Evolutionary conservation across 257 asterid species (phyloP), one percentile per base, ranked within the genome.

Genomic region (Salvia rosmarinus): DNA sequence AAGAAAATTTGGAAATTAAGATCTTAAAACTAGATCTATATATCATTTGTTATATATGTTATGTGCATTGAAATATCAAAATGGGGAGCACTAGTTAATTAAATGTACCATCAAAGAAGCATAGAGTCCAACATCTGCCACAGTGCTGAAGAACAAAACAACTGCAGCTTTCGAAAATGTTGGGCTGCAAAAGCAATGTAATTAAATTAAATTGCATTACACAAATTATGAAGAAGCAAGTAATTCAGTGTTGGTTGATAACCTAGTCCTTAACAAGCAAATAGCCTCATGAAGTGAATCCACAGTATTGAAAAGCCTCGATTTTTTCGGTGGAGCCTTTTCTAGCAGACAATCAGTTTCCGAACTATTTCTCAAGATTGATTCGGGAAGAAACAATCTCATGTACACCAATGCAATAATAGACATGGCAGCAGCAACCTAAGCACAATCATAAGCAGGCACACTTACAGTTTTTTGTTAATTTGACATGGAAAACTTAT

Each of bases 101-200:
- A n/a, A n/a, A n/a, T n/a, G n/a, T 46, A 92, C 98, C 89, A 87
- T 46, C 51, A 87, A 52, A 68, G 97, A 86, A 80, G 97, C 81
- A 17, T 21, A 62, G 68, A 80, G 76, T 14, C 98, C 98, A 74
- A 75, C 85, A 19, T 92, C 95, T 12, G 90, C 89, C 67, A 88
- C 82, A 60, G 80, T 87, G 62, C 67, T 71, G 75, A 83, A 82
- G 78, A 92, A 83, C 1, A 91, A 83, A 74, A 89, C 88, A 42
- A 81, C 76, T 37, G 98, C 97, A 8, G 86, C 97, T 70, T 83
- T 86, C 34, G 90, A 70, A 77, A 92, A 87, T 3, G 87, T 85
- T 4, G 89, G 78, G 81, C 98, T 90, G 89, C 78, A 80, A 35
- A 60, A 0, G 0, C 1, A 28, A 28, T 4, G 32, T 28, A 28